phyloP scores from a whole-genome alignment of 345 rosid species.

The Eutrema japonicum region DNA sequence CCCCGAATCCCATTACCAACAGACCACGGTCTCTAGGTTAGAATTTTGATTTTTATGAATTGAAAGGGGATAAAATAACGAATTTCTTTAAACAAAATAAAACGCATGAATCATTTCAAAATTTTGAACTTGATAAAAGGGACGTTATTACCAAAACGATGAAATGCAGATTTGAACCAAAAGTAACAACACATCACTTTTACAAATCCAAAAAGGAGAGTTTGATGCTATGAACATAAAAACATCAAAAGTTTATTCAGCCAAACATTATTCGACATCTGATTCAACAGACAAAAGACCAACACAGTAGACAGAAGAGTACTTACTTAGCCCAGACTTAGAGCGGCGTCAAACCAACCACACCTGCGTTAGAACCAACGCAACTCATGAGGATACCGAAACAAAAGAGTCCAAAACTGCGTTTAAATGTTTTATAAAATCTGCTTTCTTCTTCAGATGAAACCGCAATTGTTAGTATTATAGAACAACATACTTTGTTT shows the following conservation, averaged over 20 bases:
- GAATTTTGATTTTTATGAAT: no score
- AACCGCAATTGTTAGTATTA: neutral
- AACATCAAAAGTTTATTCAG: conserved; percentile 34
- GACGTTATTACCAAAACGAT: conserved; percentile 20
- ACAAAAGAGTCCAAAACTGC: neutral
- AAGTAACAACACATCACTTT: conserved; percentile 16
- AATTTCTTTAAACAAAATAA: neutral
- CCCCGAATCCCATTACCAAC: no score
- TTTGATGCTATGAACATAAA: conserved; percentile 28
- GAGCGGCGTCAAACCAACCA: conserved; percentile 44
- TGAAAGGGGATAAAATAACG: no score
- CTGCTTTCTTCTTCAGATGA: neutral
- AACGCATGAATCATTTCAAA: neutral
- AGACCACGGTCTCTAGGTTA: no score
- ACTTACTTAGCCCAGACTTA: conserved; percentile 33
- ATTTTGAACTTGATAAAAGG: neutral
- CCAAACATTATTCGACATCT: conserved; percentile 24
- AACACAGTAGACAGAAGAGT: conserved; percentile 29
- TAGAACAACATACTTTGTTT: neutral
- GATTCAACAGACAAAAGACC: conserved; percentile 25
- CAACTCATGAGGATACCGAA: conserved; percentile 22
- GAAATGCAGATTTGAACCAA: neutral
- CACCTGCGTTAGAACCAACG: conserved; percentile 32
- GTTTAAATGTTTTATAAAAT: neutral
- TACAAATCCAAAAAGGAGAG: conserved; percentile 5